Base-by-base conservation (phyloP, 1,284 basidiomycete species). In the Boletus semigastroideus region DNA sequence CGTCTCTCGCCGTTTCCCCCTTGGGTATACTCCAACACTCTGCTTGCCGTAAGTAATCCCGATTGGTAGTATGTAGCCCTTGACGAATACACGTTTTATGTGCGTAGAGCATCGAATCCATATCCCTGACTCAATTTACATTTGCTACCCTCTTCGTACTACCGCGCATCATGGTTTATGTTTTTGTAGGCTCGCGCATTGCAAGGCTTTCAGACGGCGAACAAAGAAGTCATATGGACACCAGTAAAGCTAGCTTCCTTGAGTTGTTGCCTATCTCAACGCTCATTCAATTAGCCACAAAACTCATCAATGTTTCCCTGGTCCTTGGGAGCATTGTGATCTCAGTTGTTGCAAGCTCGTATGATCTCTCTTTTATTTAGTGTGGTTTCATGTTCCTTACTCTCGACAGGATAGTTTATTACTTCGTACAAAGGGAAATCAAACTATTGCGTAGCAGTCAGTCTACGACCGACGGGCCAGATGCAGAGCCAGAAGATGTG, bases 1-100 rank as follows among this genome's bases (percentile, higher is more conserved):
- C 82, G 90, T n/a, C 68, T 90, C 19, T 91, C 87, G 7, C 86
- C 91, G 3, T 82, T 93, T 63, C 89, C 90, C 48, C 89, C 90
- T 17, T 87, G 88, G 88, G 84, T 86, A 1, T 92, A 91, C 63
- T 82, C 86, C 14, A 92, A 91, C 58, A 74, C 84, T 0, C 72
- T 92, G 13, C 90, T 92, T 62, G 84, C 89, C 36, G 87, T 87
- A 57, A 72, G 84, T 73, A 4, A 33, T 44, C 42, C n/a, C 6
- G 28, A 25, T 45, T 52, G 44, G 30, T 44, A 27, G 31, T 48
- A 25, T 37, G 8, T 31, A 33, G 10, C 28, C 30, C 31, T 42
- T 54, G 12, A 34, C 16, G 8, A 9, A 43, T 17, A 30, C 46
- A 53, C 39, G 8, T 25, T 39, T n/a, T 46, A 42, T 20, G 31